Percentiles rank a stretch among this genome's conserved stretches.
Conservation (phyloP, 306 rosid species). For the Ceratonia siliqua region DNA sequence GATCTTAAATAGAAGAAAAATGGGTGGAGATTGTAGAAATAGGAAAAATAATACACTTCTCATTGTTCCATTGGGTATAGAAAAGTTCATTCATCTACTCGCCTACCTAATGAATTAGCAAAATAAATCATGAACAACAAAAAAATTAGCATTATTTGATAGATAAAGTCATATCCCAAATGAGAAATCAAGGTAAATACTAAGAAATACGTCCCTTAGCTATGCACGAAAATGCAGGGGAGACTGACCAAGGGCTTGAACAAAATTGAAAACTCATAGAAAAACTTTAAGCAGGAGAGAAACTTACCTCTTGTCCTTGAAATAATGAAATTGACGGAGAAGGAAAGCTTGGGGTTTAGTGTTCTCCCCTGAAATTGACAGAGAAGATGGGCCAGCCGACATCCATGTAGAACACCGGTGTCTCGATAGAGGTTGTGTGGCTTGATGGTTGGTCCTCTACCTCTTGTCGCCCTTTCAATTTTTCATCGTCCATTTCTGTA, state of each 20-base stretch:
- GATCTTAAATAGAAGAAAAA: no score
- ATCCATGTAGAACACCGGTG: no score
- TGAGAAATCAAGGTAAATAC: neutral
- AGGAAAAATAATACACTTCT: no score
- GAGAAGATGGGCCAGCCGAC: no score
- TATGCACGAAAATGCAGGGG: neutral
- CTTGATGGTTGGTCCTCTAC: no score
- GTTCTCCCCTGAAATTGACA: no score
- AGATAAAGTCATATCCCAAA: neutral
- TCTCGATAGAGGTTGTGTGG: no score
- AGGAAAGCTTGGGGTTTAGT: no score
- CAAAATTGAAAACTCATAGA: conserved; percentile 14
- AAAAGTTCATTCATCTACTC: neutral
- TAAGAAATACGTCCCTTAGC: neutral
- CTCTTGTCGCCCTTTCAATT: no score
- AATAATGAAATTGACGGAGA: no score
- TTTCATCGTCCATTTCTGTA: no score
- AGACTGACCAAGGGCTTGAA: conserved; percentile 8
- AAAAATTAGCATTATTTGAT: neutral
- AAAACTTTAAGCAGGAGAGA: conserved; percentile 13
- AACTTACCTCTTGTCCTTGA: conserved; percentile 39
- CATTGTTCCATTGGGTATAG: neutral
- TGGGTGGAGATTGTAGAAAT: no score
- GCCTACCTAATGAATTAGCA: neutral
- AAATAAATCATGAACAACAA: neutral